Evolutionary conservation across 2,329 filamentous ascomycete genomes (phyloP).

Genomic region (Aspergillus ibericus): DNA sequence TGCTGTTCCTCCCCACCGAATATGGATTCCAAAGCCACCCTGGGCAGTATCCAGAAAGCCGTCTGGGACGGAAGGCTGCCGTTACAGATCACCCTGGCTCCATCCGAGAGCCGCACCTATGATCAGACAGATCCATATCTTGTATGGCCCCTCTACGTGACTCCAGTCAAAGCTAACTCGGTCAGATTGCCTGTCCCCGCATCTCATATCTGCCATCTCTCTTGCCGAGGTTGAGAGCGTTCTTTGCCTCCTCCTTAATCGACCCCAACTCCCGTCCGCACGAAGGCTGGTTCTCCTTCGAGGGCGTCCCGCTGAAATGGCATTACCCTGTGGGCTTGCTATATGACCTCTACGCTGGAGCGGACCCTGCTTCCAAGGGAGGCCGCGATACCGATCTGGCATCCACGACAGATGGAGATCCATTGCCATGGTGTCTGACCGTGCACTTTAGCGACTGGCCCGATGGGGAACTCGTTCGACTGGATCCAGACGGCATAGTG

Average conservation of each 20-base stretch:
- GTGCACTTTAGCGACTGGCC: slow-evolving; percentile 63
- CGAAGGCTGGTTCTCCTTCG: slow-evolving; percentile 65
- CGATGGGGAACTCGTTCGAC: slow-evolving; percentile 57
- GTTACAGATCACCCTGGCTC: slow-evolving; percentile 59
- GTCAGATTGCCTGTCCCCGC: slow-evolving; percentile 61
- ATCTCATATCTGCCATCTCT: slow-evolving; percentile 69
- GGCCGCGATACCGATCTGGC: slow-evolving; percentile 19
- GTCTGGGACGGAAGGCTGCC: slow-evolving; percentile 63
- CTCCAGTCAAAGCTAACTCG: background rate
- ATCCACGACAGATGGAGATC: slow-evolving; percentile 14
- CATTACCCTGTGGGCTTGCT: slow-evolving; percentile 69
- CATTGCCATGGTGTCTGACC: slow-evolving; percentile 63
- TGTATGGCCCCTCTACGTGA: slow-evolving; percentile 36
- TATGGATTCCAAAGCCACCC: slow-evolving; percentile 31
- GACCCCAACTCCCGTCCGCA: slow-evolving; percentile 53
- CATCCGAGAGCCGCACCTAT: slow-evolving; percentile 61
- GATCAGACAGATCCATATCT: slow-evolving; percentile 62
- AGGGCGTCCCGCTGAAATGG: slow-evolving; percentile 69
- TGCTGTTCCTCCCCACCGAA: background rate
- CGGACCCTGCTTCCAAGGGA: slow-evolving; percentile 43
- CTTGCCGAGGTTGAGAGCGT: slow-evolving; percentile 61
- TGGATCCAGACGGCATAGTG: slow-evolving; percentile 56
- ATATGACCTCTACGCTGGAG: slow-evolving; percentile 67
- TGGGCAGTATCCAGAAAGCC: slow-evolving; percentile 41
- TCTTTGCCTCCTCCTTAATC: slow-evolving; percentile 62